Base-by-base conservation (phyloP, 805 yeast species). In the Pichia ethanolica region DNA sequence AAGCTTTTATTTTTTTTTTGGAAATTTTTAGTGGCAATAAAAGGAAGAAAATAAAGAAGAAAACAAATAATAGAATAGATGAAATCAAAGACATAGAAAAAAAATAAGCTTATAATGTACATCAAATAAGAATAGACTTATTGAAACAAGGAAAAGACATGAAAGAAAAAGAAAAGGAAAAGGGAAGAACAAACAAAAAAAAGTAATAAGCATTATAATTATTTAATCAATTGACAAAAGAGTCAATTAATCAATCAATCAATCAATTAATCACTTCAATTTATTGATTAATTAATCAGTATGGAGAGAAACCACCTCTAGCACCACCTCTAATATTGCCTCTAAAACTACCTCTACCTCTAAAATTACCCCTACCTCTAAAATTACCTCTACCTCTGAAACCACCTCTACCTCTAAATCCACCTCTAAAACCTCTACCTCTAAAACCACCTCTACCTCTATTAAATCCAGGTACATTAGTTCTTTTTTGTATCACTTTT, bases 401-500 rank as follows among this genome's bases (percentile, higher is more conserved):
- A 12, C 43, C 36, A 20, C 46, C 42, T 35, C 67, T 47, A 46
- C 70, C 54, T 10, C 75, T 70, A 58, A 54, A 52, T 7, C 55
- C 52, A n/a, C 58, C 49, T 37, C 64, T 47, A 27, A 39, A 41
- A 11, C 39, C 30, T 13, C 46, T 37, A 27, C 48, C 40, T 37
- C 68, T 48, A 12, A 66, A 67, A 20, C 68, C 67, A 8, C 66
- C 58, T 47, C 65, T 44, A 7, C 82, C 76, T 47, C 70, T 54
- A 9, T 75, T 70, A 59, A 81, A 71, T 1, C 91, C 91, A 2
- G 95, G 96, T 25, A 87, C 66, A 58, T 89, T 88, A 3, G 95
- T 87, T 59, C 96, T 75, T 64, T 88, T 88, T 20, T 86, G 82
- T 35, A 74, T 71, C 34, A 89, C 93, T 63, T 83, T 86, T 57